Evolutionary conservation across 257 asterid species (phyloP).

Genomic region (Solanum dulcamara): DNA sequence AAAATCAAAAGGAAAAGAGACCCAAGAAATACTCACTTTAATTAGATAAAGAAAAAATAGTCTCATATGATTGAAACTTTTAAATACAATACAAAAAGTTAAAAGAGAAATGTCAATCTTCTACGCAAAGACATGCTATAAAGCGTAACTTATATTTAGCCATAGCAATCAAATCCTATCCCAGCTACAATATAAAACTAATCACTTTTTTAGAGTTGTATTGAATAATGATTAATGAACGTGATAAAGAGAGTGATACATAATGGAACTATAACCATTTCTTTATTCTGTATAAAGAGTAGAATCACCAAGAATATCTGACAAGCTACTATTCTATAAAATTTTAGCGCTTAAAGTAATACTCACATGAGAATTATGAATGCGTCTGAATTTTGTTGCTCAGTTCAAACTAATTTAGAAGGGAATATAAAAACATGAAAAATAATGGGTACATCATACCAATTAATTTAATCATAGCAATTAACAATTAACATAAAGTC

Average conservation of each 20-base stretch:
- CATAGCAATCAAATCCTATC: neutral
- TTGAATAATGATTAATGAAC: neutral
- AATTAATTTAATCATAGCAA: neutral
- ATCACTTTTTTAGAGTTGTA: neutral
- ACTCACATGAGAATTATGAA: neutral
- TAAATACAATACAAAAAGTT: neutral
- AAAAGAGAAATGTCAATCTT: neutral
- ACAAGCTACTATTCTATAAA: neutral
- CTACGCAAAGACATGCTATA: neutral
- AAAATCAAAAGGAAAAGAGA: neutral
- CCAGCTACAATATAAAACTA: neutral
- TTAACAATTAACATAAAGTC: neutral
- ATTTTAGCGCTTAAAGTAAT: neutral
- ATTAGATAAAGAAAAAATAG: neutral
- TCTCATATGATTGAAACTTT: neutral
- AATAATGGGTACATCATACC: neutral
- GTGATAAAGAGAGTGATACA: neutral
- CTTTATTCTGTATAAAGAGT: neutral
- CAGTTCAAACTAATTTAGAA: neutral
- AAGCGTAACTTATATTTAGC: neutral
- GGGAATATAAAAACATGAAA: neutral
- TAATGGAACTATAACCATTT: neutral
- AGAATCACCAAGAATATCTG: neutral
- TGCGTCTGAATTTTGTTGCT: neutral
- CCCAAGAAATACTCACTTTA: neutral